Evolutionary conservation across 441 rosid genomes (phyloP).

Genomic region (Croton setiger): DNA sequence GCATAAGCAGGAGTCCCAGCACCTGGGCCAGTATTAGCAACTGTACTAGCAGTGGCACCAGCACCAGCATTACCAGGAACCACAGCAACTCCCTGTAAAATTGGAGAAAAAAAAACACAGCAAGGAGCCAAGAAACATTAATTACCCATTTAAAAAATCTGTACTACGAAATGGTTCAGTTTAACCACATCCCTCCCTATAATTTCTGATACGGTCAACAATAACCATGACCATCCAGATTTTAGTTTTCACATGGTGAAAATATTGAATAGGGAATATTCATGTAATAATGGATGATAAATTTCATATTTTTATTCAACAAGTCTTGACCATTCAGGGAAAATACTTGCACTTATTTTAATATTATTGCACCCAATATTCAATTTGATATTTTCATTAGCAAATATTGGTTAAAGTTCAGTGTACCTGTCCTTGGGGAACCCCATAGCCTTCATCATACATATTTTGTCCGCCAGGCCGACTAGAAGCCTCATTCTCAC

Average conservation of each 20-base stretch:
- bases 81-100: slow-evolving; percentile 46
- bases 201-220: background rate
- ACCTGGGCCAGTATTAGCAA: slow-evolving; percentile 33
- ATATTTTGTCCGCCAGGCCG: slow-evolving; percentile 44
- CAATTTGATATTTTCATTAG: background rate
- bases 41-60: slow-evolving; percentile 26
- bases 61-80: slow-evolving; percentile 23
- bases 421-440: slow-evolving; percentile 55
- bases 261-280: background rate
- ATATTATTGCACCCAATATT: slow-evolving; percentile 4
- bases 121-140: background rate
- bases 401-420: background rate
- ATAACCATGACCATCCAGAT: background rate
- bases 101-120: background rate
- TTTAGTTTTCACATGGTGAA: background rate
- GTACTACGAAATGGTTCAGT: background rate
- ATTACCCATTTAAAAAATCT: background rate
- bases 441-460: slow-evolving; percentile 53
- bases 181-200: background rate
- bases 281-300: background rate
- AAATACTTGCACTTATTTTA: background rate
- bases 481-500: slow-evolving; percentile 49
- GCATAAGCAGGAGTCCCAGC: slow-evolving; percentile 30
- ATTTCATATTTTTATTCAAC: background rate
- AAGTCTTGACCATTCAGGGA: background rate